Base-by-base conservation (phyloP, 2,329 filamentous ascomycete species). In the Pseudocercospora vitis region DNA sequence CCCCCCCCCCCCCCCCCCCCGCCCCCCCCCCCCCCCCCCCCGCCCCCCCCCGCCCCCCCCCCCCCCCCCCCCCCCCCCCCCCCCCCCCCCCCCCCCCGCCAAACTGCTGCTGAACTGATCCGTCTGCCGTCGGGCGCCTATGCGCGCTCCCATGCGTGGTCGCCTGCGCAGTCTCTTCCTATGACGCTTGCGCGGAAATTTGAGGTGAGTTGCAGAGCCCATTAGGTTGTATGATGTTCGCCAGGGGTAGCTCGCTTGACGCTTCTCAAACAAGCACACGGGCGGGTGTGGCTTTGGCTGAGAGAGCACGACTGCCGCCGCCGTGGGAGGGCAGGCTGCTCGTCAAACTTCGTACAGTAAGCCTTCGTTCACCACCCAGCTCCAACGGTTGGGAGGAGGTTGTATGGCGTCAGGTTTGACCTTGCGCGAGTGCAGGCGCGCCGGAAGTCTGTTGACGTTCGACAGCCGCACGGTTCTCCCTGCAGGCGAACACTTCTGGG, bases 121-220 rank as follows among this genome's bases (percentile, higher is more conserved):
- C n/a, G n/a, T n/a, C n/a, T n/a, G n/a, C n/a, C n/a, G 29, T 35
- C 16, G 24, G 42, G 50, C 51, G 51, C 45, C 23, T 47, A 49
- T 37, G 40, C 29, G 37, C 28, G 14, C 21, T 23, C 23, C 18
- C 21, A 26, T 33, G 48, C 44, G 35, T 29, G 55, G 37, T 46
- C 16, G 45, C 48, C 57, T 56, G 57, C 39, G 39, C 54, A 59
- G 55, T 56, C 49, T 57, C 54, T 48, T 23, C 44, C 48, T 49
- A 57, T 48, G 56, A 52, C 53, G 53, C 45, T 28, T 31, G 32
- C 23, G 51, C 57, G 57, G 59, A 62, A 45, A 62, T 60, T 62
- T 52, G 55, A 58, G 58, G 56, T 53, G 54, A 49, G 28, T 45
- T 46, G 56, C 48, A 31, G 37, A 29, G 39, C 40, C 44, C 31